These are phyloP conservation scores for Cephalotrichum gorgonifer DNA, from an alignment of 2,329 filamentous ascomycete species.

Conservation along the genomic window DNA sequence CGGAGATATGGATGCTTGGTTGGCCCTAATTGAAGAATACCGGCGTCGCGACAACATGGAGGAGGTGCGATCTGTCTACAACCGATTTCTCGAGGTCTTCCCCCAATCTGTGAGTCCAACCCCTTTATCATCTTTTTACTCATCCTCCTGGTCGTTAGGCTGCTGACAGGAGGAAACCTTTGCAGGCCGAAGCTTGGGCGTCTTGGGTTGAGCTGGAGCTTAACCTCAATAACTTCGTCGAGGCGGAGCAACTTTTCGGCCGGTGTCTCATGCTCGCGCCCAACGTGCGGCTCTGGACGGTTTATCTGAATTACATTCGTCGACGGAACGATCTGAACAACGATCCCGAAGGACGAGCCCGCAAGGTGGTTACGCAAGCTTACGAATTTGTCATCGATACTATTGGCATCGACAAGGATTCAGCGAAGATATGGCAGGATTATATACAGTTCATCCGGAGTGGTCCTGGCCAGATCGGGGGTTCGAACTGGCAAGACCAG, in stretches of 20 bases:
- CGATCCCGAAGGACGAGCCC: conserved; percentile 66
- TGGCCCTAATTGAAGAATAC: conserved; percentile 76
- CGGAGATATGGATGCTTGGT: conserved; percentile 87
- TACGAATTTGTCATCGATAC: conserved; percentile 89
- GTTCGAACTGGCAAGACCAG: conserved; percentile 86
- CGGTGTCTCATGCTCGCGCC: conserved; percentile 68
- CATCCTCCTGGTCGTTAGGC: conserved; percentile 17
- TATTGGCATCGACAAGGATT: conserved; percentile 84
- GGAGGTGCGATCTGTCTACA: conserved; percentile 68
- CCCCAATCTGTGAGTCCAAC: conserved; percentile 70
- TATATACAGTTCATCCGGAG: conserved; percentile 90
- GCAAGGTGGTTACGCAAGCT: conserved; percentile 69
- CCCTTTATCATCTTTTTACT: background rate
- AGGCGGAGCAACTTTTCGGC: conserved; percentile 75
- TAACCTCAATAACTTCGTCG: conserved; percentile 69
- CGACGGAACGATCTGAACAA: conserved; percentile 75
- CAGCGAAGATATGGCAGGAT: conserved; percentile 84
- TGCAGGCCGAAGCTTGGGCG: conserved; percentile 82
- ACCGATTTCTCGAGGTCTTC: conserved; percentile 79
- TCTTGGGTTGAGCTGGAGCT: conserved; percentile 85
- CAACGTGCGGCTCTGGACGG: conserved; percentile 80
- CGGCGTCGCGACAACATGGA: conserved; percentile 73
- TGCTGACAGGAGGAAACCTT: background rate
- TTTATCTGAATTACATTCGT: conserved; percentile 92
- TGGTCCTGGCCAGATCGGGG: conserved; percentile 76